Evolutionary conservation across 495 filamentous ascomycete genomes (phyloP), one percentile per base, ranked within the genome.

Genomic region (Darksidea phi): DNA sequence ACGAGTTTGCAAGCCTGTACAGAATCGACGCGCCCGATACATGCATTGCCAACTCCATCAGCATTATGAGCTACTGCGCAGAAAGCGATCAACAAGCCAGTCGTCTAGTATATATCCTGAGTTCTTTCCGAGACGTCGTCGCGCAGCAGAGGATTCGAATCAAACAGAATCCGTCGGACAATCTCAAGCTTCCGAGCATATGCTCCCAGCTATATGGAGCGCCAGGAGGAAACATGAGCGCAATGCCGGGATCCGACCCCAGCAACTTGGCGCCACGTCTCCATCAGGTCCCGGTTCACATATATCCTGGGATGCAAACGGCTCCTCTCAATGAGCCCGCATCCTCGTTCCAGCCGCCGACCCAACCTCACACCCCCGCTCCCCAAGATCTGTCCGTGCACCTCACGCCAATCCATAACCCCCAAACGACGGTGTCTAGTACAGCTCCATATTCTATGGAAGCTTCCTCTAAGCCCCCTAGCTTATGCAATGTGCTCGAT

Each of bases 1-100:
- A 87, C 53, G 85, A 88, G 65, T 89, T 89, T 63, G 82, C 85
- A 2, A 79, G 77, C 23, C 78, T 88, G 23, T 86, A 84, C 66
- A 77, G 76, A 52, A 79, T 84, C 18, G 73, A 81, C 5, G 77
- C 79, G 0, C 78, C 85, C 6, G 77, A 78, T 38, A 72, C 74
- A 36, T 82, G 80, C 17, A 79, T 88, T 61, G 70, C 69, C 20
- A 85, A 86, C 57, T 78, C 83, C 15, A 79, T 88, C 47, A 73
- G 68, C 3, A 85, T 88, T 48, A 79, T 89, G 52, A 72, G 71
- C 0, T 82, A 85, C 57, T 88, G 85, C 63, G 80, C 80, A 25
- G 76, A 83, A 11, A 78, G 74, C 43, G 86, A 90, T 66, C 82
- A 82, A 6, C 85, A 88, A 71, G 86, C 86, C 15, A 77, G 76